These are phyloP conservation scores for Eutrema yunnanense DNA, from an alignment of 345 rosid species.

Conservation along the genomic window DNA sequence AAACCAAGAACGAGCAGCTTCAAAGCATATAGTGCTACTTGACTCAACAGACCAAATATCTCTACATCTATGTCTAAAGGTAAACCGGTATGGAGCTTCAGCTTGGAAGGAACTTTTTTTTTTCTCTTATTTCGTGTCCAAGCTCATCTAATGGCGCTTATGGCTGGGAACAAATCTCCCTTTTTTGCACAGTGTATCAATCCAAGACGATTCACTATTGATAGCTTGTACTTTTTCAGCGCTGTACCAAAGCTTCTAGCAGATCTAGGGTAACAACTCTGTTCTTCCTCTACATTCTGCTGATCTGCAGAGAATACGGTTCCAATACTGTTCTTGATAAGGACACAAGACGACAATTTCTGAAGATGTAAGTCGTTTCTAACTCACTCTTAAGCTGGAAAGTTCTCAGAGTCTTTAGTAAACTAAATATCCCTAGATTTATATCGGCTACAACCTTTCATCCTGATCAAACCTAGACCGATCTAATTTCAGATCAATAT, in stretches of 20 bases:
- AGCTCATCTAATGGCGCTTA: background rate
- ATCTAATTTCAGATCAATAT: background rate
- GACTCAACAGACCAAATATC: background rate
- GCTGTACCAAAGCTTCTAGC: background rate
- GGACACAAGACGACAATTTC: background rate
- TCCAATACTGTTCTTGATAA: background rate
- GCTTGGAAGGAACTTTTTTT: background rate
- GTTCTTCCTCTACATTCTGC: background rate
- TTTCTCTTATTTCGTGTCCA: background rate
- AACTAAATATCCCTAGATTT: background rate
- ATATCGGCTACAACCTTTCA: background rate
- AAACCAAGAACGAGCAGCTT: constrained; percentile 1
- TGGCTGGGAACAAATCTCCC: background rate
- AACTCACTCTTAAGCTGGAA: background rate
- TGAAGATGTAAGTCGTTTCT: background rate
- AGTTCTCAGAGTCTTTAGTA: background rate
- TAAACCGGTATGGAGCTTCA: background rate
- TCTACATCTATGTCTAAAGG: background rate
- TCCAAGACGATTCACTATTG: background rate
- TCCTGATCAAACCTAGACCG: background rate
- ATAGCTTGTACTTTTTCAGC: background rate
- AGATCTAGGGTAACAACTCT: background rate
- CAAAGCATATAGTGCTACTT: background rate
- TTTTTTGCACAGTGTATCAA: background rate
- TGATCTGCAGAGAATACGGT: background rate